phyloP scores from a whole-genome alignment of 805 yeast species.

The Candida maesae region DNA sequence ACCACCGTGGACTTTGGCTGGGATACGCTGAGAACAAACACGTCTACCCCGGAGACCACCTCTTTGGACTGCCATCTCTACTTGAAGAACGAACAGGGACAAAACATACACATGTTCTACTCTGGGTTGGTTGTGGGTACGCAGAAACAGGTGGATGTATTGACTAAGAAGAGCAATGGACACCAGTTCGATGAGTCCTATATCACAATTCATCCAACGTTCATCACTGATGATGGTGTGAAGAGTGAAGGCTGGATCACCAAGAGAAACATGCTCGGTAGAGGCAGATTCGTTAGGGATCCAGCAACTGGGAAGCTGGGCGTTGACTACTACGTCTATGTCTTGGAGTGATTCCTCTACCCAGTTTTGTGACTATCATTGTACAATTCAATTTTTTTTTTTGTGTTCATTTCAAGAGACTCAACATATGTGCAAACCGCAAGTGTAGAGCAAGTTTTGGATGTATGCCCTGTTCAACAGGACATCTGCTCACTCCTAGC shows the following conservation, averaged over 20 bases:
- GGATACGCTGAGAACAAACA: slow-evolving; percentile 43
- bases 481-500: too few species aligned
- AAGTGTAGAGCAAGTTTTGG: too few species aligned
- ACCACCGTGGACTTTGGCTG: slow-evolving; percentile 36
- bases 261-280: slow-evolving; percentile 47
- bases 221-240: slow-evolving; percentile 39
- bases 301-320: slow-evolving; percentile 38
- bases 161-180: slow-evolving; percentile 29
- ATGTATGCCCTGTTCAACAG: too few species aligned
- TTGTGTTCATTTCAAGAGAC: too few species aligned
- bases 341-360: slow-evolving; percentile 16
- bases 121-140: slow-evolving; percentile 44
- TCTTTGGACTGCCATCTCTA: slow-evolving; percentile 48
- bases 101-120: slow-evolving; percentile 41
- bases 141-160: slow-evolving; percentile 34
- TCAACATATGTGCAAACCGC: too few species aligned
- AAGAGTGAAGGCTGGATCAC: slow-evolving; percentile 49
- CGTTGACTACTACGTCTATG: slow-evolving; percentile 52
- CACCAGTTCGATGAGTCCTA: slow-evolving; percentile 45
- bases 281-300: slow-evolving; percentile 55
- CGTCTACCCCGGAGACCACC: slow-evolving; percentile 27
- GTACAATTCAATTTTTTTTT: too few species aligned
- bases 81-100: slow-evolving; percentile 41
- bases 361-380: too few species aligned
- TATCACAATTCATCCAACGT: slow-evolving; percentile 44